Conservation (phyloP, 257 asterid genomes). For the Solanum chiquidenum region DNA sequence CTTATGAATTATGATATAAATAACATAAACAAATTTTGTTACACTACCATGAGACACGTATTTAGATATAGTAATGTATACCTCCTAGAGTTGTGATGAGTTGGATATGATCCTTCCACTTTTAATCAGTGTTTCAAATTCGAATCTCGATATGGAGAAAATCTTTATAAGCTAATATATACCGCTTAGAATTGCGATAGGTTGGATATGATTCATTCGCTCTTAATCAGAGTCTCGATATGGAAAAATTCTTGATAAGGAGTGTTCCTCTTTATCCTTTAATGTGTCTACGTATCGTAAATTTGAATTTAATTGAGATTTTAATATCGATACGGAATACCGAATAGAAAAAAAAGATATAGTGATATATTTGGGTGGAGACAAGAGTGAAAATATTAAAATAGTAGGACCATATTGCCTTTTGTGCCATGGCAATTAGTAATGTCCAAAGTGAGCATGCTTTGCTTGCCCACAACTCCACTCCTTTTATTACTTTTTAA, state of each 20-base stretch:
- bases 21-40: not conserved
- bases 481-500: not conserved
- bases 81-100: fast-evolving
- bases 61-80: not conserved
- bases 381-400: not conserved
- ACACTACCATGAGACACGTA: not conserved
- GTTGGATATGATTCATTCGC: not conserved
- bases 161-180: not conserved
- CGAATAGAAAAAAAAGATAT: too few relatives aligned
- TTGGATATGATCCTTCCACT: not conserved
- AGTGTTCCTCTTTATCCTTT: not conserved
- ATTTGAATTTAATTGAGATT: not conserved
- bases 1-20: not conserved
- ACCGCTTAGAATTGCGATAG: fast-evolving
- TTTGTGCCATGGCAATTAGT: not conserved
- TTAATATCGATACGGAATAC: fast-evolving
- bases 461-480: slow-evolving; percentile 6
- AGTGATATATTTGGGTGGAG: not conserved
- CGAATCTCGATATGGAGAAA: not conserved
- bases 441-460: not conserved
- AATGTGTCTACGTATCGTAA: fast-evolving
- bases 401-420: not conserved
- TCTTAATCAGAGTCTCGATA: not conserved
- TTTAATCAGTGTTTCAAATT: not conserved
- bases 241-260: not conserved